Percentiles rank a stretch among this genome's conserved stretches.
Evolutionary conservation across 2,329 filamentous ascomycete genomes (phyloP).

Genomic region (Acrocalymma vagum): DNA sequence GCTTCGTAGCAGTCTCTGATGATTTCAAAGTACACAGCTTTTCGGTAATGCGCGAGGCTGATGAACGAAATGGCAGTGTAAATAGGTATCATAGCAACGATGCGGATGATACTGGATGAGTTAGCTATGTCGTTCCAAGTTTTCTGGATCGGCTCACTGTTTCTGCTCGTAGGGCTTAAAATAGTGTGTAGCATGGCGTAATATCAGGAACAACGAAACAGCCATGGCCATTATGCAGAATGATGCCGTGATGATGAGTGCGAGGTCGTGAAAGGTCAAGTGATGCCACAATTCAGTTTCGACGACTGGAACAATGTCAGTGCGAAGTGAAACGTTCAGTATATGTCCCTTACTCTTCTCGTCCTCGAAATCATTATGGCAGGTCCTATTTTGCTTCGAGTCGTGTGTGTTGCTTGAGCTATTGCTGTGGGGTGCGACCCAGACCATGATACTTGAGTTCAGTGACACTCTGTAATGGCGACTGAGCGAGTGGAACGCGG

Average conservation of each 20-base stretch:
- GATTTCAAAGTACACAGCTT: conserved; percentile 83
- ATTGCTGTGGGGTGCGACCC: too few relatives aligned
- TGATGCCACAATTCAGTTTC: conserved; percentile 62
- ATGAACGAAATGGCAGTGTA: conserved; percentile 80
- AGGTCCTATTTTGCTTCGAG: too few relatives aligned
- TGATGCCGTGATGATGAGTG: conserved; percentile 61
- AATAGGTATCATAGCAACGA: conserved; percentile 86
- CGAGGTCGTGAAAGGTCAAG: conserved; percentile 65
- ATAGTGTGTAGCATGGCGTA: conserved; percentile 68
- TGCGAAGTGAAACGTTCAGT: background rate
- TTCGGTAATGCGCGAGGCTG: conserved; percentile 76
- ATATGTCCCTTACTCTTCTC: conserved; percentile 46
- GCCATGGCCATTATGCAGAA: conserved; percentile 62
- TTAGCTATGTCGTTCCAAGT: conserved; percentile 19
- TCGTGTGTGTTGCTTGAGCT: too few relatives aligned
- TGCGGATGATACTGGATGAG: conserved; percentile 75
- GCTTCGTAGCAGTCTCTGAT: conserved; percentile 88
- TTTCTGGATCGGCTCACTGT: conserved; percentile 55
- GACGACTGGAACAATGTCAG: conserved; percentile 34
- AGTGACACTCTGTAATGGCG: too few relatives aligned
- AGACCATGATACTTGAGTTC: too few relatives aligned
- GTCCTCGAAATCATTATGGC: too few relatives aligned
- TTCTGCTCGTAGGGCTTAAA: conserved; percentile 67
- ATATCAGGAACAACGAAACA: conserved; percentile 63
- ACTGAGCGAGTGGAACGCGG: too few relatives aligned